phyloP scores from a whole-genome alignment of 352 stramenopile genomes.

The Pythium volutum region DNA sequence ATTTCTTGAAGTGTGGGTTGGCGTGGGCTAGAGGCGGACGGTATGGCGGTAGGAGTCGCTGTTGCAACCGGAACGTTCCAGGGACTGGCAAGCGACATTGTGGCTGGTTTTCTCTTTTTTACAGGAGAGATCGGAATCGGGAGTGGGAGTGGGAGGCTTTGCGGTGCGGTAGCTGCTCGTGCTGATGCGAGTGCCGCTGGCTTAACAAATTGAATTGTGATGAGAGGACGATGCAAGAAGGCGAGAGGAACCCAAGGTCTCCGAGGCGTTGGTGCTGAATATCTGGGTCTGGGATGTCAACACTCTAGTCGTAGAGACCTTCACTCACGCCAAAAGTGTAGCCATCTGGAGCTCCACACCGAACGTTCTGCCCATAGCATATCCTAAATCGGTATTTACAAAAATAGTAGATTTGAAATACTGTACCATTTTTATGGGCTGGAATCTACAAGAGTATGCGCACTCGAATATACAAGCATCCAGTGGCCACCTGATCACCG shows the following conservation, averaged over 20 bases:
- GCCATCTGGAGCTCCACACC: slow-evolving; percentile 3
- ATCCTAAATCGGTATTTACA: too few relatives aligned
- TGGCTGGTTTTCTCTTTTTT: neutral
- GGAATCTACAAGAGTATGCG: too few relatives aligned
- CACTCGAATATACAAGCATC: too few relatives aligned
- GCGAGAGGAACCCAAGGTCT: neutral
- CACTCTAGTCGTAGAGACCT: slow-evolving; percentile 2
- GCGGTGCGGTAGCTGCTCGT: too few relatives aligned
- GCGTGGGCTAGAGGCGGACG: neutral
- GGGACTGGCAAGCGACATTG: slow-evolving; percentile 1
- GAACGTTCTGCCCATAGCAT: slow-evolving; percentile 7
- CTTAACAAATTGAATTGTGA: too few relatives aligned
- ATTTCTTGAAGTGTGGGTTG: slow-evolving; percentile 48
- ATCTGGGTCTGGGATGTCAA: slow-evolving; percentile 3
- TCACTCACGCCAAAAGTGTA: slow-evolving; percentile 13
- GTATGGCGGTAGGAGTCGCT: neutral
- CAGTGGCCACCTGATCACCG: too few relatives aligned
- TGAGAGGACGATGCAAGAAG: too few relatives aligned
- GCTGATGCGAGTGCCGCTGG: too few relatives aligned
- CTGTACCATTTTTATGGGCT: too few relatives aligned
- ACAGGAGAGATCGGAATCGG: too few relatives aligned
- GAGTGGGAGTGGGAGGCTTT: neutral
- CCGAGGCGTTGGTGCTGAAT: too few relatives aligned
- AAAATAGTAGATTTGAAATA: too few relatives aligned
- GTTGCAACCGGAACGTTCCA: slow-evolving; percentile 1